These are phyloP conservation scores for Aspergillus olivimuriae DNA, from an alignment of 495 filamentous ascomycete genomes.

Conservation along the genomic window DNA sequence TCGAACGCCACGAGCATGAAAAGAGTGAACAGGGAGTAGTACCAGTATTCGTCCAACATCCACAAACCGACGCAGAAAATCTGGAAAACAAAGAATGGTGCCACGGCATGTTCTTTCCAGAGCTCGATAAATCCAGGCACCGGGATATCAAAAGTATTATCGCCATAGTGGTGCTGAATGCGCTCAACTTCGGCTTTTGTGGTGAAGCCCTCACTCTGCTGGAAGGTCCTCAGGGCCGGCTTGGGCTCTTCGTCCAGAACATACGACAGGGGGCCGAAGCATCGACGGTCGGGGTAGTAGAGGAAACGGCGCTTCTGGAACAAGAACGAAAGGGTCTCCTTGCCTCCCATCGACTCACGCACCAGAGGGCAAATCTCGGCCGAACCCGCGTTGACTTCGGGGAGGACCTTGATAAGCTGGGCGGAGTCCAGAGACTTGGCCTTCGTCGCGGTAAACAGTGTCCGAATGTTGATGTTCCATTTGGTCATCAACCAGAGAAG, in stretches of 20 bases:
- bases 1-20: conserved; percentile 98
- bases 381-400: conserved; percentile 79
- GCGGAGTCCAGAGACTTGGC: conserved; percentile 69
- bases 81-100: conserved; percentile 99
- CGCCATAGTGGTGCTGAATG: conserved; percentile 86
- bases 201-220: conserved; percentile 66
- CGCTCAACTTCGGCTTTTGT: conserved; percentile 65
- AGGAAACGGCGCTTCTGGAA: conserved; percentile 98
- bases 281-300: conserved; percentile 59
- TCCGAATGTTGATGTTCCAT: conserved; percentile 87
- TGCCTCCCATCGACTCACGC: conserved; percentile 64
- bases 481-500: conserved; percentile 93
- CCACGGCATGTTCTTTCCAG: conserved; percentile 97
- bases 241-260: conserved; percentile 79
- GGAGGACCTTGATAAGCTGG: conserved; percentile 88
- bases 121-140: conserved; percentile 93
- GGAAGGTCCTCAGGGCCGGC: conserved; percentile 68
- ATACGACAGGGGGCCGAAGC: conserved; percentile 78
- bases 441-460: conserved; percentile 71
- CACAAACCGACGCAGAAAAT: conserved; percentile 97
- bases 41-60: conserved; percentile 99
- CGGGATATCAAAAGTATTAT: conserved; percentile 96
- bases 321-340: conserved; percentile 76
- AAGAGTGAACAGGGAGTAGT: conserved; percentile 97
- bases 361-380: conserved; percentile 80